phyloP scores from a whole-genome alignment of 352 stramenopile genomes.

The Elongisporangium senticosum region DNA sequence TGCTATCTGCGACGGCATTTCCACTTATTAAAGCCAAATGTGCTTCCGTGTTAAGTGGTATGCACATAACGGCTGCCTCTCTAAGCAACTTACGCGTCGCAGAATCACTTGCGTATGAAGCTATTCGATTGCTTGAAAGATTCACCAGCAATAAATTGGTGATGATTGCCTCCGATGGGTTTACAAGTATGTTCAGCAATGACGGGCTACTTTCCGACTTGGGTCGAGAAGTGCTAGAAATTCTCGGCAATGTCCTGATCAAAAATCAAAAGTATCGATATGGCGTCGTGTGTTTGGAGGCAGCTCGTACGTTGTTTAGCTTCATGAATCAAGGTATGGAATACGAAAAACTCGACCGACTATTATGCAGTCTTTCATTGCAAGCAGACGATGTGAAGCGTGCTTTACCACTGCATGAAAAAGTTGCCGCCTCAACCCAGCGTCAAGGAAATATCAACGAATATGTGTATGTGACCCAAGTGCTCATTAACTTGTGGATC shows the following conservation, averaged over 20 bases:
- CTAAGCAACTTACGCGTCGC: conserved; percentile 47
- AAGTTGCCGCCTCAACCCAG: conserved; percentile 60
- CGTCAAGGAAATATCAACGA: conserved; percentile 80
- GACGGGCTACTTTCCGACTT: conserved; percentile 68
- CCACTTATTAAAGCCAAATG: conserved; percentile 76
- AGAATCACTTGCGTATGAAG: conserved; percentile 73
- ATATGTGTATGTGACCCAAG: conserved; percentile 80
- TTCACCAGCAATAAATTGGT: conserved; percentile 12
- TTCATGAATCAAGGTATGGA: conserved; percentile 67
- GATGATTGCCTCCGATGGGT: conserved; percentile 14
- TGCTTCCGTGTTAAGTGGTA: conserved; percentile 48
- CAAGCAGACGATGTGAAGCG: conserved; percentile 74
- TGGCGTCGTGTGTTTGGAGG: conserved; percentile 73
- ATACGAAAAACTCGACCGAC: conserved; percentile 72
- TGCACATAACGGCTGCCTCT: conserved; percentile 39
- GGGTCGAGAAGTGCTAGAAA: conserved; percentile 63
- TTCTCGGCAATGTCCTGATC: conserved; percentile 70
- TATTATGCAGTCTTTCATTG: conserved; percentile 67
- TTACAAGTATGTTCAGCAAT: conserved; percentile 71
- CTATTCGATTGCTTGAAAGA: conserved; percentile 58
- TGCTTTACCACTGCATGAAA: conserved; percentile 72
- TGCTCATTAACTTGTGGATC: conserved; percentile 76
- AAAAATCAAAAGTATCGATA: conserved; percentile 87
- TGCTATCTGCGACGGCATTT: conserved; percentile 33
- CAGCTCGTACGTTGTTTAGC: conserved; percentile 47